Conservation (phyloP, 73 alveolate species). For the Blepharisma japonicum region DNA sequence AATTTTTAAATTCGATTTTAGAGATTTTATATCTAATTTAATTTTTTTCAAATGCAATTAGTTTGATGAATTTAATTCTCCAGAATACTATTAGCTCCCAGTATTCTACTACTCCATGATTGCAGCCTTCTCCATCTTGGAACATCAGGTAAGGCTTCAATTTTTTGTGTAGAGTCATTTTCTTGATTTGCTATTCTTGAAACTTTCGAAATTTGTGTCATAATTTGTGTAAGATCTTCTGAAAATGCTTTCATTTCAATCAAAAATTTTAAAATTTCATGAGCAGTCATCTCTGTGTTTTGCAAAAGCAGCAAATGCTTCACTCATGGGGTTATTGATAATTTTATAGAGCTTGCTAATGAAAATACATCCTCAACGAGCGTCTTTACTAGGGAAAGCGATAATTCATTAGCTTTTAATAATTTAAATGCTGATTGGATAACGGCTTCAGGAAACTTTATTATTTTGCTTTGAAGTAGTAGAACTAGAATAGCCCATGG, state of each 20-base stretch:
- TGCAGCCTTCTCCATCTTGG: slow-evolving; percentile 7
- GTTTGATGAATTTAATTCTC: too few relatives aligned
- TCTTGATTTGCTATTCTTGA: not conserved
- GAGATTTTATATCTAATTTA: too few relatives aligned
- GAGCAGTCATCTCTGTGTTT: not conserved
- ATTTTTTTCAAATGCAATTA: too few relatives aligned
- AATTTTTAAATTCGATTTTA: too few relatives aligned
- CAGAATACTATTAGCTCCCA: too few relatives aligned
- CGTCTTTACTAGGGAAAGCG: not conserved
- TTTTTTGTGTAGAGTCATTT: not conserved
- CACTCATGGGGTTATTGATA: not conserved
- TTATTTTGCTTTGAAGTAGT: not conserved
- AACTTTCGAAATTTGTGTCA: not conserved
- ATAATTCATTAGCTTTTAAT: not conserved
- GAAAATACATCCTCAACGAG: not conserved
- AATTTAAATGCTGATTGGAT: not conserved
- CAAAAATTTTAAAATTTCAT: not conserved
- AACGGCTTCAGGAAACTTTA: not conserved
- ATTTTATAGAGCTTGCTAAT: not conserved
- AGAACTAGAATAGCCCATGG: slow-evolving; percentile 18
- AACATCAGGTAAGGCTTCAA: not conserved
- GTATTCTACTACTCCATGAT: not conserved
- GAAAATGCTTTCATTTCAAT: not conserved
- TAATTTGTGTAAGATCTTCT: not conserved
- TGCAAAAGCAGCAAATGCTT: not conserved